These are phyloP conservation scores for Cymbopogon citratus DNA, from an alignment of 176 grass and related monocot genomes.

Conservation along the genomic window DNA sequence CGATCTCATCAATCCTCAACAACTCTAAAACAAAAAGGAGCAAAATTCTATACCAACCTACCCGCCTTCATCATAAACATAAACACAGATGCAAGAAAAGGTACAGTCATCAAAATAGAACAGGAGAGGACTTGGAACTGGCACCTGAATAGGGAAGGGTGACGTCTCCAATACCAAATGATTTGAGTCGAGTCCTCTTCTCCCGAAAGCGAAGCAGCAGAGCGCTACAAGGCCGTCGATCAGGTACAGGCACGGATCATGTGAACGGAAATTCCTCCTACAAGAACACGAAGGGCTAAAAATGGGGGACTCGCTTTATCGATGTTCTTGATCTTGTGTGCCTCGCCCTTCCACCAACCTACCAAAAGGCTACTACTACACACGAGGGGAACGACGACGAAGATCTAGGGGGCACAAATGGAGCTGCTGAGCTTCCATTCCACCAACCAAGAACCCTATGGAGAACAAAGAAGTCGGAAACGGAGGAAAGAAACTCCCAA, in stretches of 20 bases:
- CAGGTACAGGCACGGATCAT: constrained; percentile 53
- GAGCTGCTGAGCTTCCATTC: constrained; percentile 25
- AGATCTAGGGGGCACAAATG: constrained; percentile 30
- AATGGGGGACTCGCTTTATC: not conserved
- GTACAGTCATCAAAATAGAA: constrained; percentile 11
- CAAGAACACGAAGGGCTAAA: not conserved
- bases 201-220: constrained; percentile 29
- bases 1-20: not conserved
- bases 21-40: not conserved
- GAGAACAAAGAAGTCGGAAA: constrained; percentile 10
- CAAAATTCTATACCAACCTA: constrained; percentile 7
- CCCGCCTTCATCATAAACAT: constrained; percentile 7
- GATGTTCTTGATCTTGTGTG: not conserved
- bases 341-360: constrained; percentile 18
- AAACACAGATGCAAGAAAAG: constrained; percentile 21
- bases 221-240: constrained; percentile 7
- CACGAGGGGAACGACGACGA: constrained; percentile 29
- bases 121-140: constrained; percentile 29
- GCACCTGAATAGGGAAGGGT: constrained; percentile 16
- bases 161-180: constrained; percentile 35
- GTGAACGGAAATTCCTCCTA: constrained; percentile 21
- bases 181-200: constrained; percentile 43
- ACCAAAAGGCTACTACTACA: not conserved
- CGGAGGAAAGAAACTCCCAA: constrained; percentile 22
- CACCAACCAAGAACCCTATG: constrained; percentile 10